phyloP scores from a whole-genome alignment of 1,284 basidiomycete species.

The Coniferiporia weirii region DNA sequence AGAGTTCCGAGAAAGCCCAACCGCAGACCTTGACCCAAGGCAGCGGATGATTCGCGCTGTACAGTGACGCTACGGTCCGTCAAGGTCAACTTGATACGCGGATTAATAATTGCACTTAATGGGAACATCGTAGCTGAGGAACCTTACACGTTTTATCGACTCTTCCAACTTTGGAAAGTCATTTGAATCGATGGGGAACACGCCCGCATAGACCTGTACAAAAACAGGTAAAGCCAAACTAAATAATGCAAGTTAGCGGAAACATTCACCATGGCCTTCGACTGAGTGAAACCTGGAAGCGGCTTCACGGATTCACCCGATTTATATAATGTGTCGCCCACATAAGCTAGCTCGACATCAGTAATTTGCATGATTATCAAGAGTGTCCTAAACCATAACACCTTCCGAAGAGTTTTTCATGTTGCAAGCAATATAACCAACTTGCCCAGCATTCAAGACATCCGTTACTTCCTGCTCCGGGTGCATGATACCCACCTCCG shows the following conservation, averaged over 20 bases:
- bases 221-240: not conserved
- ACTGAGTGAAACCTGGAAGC: conserved; percentile 88
- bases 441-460: conserved; percentile 80
- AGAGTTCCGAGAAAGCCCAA: conserved; percentile 94
- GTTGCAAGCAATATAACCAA: conserved; percentile 88
- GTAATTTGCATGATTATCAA: conserved; percentile 13
- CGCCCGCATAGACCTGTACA: conserved; percentile 84
- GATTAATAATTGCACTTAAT: conserved; percentile 8
- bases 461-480: conserved; percentile 79
- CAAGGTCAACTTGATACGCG: conserved; percentile 58
- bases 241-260: not conserved
- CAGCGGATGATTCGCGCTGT: conserved; percentile 89
- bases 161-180: conserved; percentile 96
- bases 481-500: conserved; percentile 89
- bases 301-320: conserved; percentile 75
- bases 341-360: conserved; percentile 54
- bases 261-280: conserved; percentile 82
- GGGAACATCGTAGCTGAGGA: conserved; percentile 12
- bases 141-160: conserved; percentile 80
- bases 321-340: conserved; percentile 90
- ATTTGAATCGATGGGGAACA: conserved; percentile 89
- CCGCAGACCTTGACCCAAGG: conserved; percentile 92
- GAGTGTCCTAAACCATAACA: conserved; percentile 27
- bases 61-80: conserved; percentile 90
- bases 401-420: conserved; percentile 99